Evolutionary conservation across 1,139 yeast species (phyloP), one percentile per base, ranked within the genome.

Genomic region (Suhomyces panamericanus): DNA sequence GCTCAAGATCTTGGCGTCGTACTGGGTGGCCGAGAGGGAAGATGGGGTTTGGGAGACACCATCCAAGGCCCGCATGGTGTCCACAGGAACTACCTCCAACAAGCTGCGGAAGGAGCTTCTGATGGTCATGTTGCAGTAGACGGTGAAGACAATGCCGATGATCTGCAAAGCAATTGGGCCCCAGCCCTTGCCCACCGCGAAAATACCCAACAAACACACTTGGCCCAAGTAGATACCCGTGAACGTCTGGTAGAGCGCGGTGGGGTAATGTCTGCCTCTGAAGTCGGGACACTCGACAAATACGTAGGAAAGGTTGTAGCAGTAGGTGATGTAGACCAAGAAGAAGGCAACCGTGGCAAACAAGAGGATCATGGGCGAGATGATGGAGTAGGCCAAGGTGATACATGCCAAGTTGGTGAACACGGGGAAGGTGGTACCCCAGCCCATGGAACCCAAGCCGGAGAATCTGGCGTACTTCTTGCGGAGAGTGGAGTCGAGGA

Each of bases 141-240:
- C 76, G 0, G 97, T 89, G 50, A 77, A 72, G 13, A 73, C 80
- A 13, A 89, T 58, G 44, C 83, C 71, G 46, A 88, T 75, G 8
- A 80, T 85, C 64, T 87, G 89, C 43, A 93, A 69, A 13, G 80
- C 91, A 52, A 91, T 78, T 39, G 96, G 95, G 33, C 96, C 97
- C 96, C 96, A 91, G 46, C 95, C 87, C 74, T 89, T 88, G 52
- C 96, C 95, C 58, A 90, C 89, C 24, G 83, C 88, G 62, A 90
- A 89, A 51, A 93, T 73, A 46, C 95, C 97, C 52, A 91, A 68
- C 59, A 93, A 61, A 70, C 96, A 88, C 28, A 90, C 66, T 66
- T 93, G 93, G 16, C 95, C 95, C 53, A 93, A 66, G 64, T 93
- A 93, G 38, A 93, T 67, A 46, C 98, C 98, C 34, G 87, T 84